Evolutionary conservation across 768 basidiomycete species (phyloP).

Genomic region (Pulveroboletus sp.): DNA sequence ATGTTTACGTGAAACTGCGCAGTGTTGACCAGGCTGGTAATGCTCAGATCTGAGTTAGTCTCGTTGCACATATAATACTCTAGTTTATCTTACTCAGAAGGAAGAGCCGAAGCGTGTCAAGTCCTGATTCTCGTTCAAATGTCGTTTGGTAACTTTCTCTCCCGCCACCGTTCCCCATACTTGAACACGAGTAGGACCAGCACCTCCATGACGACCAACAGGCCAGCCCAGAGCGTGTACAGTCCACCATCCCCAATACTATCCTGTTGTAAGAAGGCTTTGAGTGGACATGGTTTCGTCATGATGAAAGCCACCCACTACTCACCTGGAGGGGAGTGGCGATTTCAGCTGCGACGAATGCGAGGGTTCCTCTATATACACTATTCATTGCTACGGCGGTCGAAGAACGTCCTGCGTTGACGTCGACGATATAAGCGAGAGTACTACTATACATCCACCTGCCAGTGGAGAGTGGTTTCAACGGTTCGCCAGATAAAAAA

Average conservation of each 20-base stretch:
- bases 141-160: slow-evolving; percentile 28
- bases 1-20: slow-evolving; percentile 51
- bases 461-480: not conserved
- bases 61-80: not conserved
- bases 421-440: slow-evolving; percentile 83
- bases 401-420: slow-evolving; percentile 77
- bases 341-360: slow-evolving; percentile 70
- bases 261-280: slow-evolving; percentile 12
- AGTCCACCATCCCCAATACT: slow-evolving; percentile 28
- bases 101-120: not conserved
- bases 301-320: not conserved
- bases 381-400: slow-evolving; percentile 75
- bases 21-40: slow-evolving; percentile 50
- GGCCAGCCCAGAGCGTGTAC: slow-evolving; percentile 41
- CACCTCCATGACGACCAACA: slow-evolving; percentile 49
- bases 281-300: not conserved
- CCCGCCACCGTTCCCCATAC: slow-evolving; percentile 60
- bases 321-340: slow-evolving; percentile 63
- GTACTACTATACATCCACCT: slow-evolving; percentile 62
- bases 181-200: slow-evolving; percentile 54
- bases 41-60: slow-evolving; percentile 37
- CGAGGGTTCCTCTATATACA: slow-evolving; percentile 62
- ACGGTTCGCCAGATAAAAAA: not conserved
- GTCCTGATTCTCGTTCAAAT: not conserved
- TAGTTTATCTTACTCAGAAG: slow-evolving; percentile 4